A percentile compares a stretch with the other conserved stretches of the same genome.
phyloP scores from a whole-genome alignment of 805 yeast genomes.

The Zygosaccharomyces rouxii region DNA sequence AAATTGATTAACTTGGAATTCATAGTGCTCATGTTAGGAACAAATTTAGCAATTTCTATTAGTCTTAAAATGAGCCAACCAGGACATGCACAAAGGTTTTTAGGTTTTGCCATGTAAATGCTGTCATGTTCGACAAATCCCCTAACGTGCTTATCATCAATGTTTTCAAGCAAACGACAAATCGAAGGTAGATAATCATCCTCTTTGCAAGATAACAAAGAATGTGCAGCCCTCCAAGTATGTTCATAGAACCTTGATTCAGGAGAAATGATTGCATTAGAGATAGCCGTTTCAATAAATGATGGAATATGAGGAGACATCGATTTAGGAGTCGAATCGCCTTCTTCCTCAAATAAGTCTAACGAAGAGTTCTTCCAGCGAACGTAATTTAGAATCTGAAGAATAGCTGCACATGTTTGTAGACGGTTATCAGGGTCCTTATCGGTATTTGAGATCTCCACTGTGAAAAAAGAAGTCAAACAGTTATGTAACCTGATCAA shows the following conservation, averaged over 20 bases:
- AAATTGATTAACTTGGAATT: constrained; percentile 70
- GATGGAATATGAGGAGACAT: constrained; percentile 65
- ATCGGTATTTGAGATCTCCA: constrained; percentile 60
- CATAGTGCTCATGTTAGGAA: constrained; percentile 72
- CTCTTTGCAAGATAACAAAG: constrained; percentile 14
- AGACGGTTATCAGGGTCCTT: constrained; percentile 57
- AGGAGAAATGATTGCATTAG: constrained; percentile 71
- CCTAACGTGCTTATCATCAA: constrained; percentile 23
- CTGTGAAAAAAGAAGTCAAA: constrained; percentile 56
- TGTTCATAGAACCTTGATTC: constrained; percentile 67
- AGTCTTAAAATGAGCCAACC: constrained; percentile 88
- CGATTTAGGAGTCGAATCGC: constrained; percentile 15
- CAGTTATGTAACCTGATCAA: constrained; percentile 64
- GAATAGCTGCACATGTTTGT: constrained; percentile 61
- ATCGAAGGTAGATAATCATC: constrained; percentile 31
- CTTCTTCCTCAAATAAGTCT: constrained; percentile 42
- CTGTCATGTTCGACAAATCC: constrained; percentile 35
- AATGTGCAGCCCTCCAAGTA: constrained; percentile 63
- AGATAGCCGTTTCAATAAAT: constrained; percentile 74
- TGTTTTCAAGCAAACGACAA: constrained; percentile 19
- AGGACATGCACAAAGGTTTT: constrained; percentile 70
- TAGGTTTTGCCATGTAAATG: constrained; percentile 30
- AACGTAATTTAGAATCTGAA: constrained; percentile 60
- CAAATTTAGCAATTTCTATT: constrained; percentile 66
- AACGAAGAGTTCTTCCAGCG: constrained; percentile 61